Base-by-base conservation (phyloP, 2,329 filamentous ascomycete species). In the Colletotrichum somersetense region DNA sequence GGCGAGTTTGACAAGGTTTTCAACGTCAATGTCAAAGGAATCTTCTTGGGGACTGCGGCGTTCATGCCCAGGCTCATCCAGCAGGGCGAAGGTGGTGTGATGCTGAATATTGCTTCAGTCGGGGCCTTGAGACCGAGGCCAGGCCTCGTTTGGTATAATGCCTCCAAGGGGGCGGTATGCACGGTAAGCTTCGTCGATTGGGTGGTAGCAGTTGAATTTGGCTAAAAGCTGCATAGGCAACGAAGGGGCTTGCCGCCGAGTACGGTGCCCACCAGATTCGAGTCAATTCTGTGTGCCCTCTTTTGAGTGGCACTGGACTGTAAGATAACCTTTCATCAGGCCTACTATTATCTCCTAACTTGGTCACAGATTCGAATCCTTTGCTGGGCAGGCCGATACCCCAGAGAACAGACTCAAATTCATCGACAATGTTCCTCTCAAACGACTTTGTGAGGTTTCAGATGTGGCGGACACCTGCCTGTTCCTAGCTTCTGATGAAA, bases 41-140 rank as follows among this genome's bases (percentile, higher is more conserved):
- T 93, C 57, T 93, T 88, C 78, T 79, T 89, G 26, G 90, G 89
- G 0, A 87, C 89, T 1, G 85, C 85, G 66, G 87, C 90, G 4
- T 57, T 72, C 40, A 65, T 72, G 67, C 70, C 70, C 5, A 30
- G 67, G 8, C 87, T 92, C 55, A 80, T 92, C 42, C 85, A 86
- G 68, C 95, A 96, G 88, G 89, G 84, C 44, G 88, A 86, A 75
- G 91, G 89, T 38, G 92, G 90, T 79, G 89, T 95, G 79, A 93
- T 95, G 50, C 53, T 76, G 86, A 95, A 95, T 84, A 95, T 93
- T 2, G 92, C 92, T 7, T 93, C 91, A 52, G 91, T 95, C 26
- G 93, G 95, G 10, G 93, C 92, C 5, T n/a, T 66, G 10, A 81
- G 91, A 35, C 91, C 91, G 0, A 83, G 91, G 33, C 89, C 89